These are phyloP conservation scores for Microsporum canis DNA, from an alignment of 2,329 filamentous ascomycete species.

Conservation along the genomic window DNA sequence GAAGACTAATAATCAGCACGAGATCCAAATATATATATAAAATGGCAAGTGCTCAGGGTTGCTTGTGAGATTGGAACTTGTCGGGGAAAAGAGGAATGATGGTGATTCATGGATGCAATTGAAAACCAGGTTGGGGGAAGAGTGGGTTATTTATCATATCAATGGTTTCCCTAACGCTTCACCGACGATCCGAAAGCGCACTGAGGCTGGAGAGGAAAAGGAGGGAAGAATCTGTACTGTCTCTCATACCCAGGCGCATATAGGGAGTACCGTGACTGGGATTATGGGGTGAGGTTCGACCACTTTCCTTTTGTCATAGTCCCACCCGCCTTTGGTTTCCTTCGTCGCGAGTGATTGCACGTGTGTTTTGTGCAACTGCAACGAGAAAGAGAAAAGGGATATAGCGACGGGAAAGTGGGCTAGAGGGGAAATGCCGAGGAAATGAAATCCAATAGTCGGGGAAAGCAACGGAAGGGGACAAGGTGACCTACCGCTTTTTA, in stretches of 20 bases:
- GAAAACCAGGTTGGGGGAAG: background rate
- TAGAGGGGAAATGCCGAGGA: background rate
- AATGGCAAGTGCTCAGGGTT: background rate
- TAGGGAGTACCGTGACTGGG: background rate
- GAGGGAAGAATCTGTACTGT: background rate
- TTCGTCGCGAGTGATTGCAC: constrained; percentile 2
- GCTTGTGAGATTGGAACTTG: background rate
- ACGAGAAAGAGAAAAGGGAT: background rate
- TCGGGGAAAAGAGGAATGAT: background rate
- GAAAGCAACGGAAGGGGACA: background rate
- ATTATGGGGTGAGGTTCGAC: background rate
- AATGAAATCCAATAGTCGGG: background rate
- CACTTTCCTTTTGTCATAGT: constrained; percentile 2
- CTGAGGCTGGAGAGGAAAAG: background rate
- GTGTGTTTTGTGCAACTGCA: constrained; percentile 3
- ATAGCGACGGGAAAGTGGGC: background rate
- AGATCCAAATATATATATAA: background rate
- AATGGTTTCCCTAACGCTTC: background rate
- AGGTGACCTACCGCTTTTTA: background rate
- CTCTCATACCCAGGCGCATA: background rate
- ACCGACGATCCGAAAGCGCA: background rate
- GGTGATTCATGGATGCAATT: background rate
- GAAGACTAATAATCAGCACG: background rate
- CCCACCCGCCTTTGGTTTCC: background rate
- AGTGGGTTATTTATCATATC: background rate